These are phyloP conservation scores for Filobasidium floriforme DNA, from an alignment of 768 basidiomycete genomes.

Conservation along the genomic window DNA sequence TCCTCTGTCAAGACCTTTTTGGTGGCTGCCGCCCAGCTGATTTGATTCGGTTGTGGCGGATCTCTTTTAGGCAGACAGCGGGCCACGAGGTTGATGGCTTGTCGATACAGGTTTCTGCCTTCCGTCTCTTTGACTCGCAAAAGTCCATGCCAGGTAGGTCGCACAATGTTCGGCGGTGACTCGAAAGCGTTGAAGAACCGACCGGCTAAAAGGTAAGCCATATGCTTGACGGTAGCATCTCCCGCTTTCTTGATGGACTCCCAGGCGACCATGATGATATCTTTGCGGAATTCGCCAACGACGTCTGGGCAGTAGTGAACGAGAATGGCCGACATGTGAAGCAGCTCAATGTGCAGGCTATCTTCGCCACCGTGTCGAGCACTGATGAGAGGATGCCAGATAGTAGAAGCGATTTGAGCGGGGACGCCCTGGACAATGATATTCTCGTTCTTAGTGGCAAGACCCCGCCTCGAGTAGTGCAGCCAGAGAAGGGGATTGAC, in stretches of 20 bases:
- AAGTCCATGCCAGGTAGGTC: conserved; percentile 82
- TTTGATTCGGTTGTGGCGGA: conserved; percentile 37
- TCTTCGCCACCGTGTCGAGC: conserved; percentile 50
- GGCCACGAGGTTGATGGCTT: conserved; percentile 78
- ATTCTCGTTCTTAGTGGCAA: conserved; percentile 47
- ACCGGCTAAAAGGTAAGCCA: conserved; percentile 80
- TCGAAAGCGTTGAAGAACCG: conserved; percentile 85
- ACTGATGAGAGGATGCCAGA: conserved; percentile 47
- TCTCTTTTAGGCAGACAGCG: conserved; percentile 65
- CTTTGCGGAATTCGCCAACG: conserved; percentile 75
- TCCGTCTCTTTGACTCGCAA: conserved; percentile 76
- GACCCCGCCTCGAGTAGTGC: conserved; percentile 54
- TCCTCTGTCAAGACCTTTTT: conserved; percentile 83
- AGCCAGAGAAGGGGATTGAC: conserved; percentile 78
- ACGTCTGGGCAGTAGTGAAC: conserved; percentile 74
- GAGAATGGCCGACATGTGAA: conserved; percentile 79
- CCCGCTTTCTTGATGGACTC: conserved; percentile 59
- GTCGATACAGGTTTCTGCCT: conserved; percentile 64
- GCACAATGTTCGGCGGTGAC: conserved; percentile 80
- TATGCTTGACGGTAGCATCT: conserved; percentile 86
- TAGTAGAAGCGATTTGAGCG: conserved; percentile 43
- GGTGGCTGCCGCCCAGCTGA: conserved; percentile 76
- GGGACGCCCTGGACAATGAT: conserved; percentile 12
- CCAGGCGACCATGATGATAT: conserved; percentile 91
- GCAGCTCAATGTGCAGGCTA: conserved; percentile 77